Evolutionary conservation across 108 stramenopile species (phyloP), one percentile per base, ranked within the genome.

Genomic region (Chaetoceros muelleri): DNA sequence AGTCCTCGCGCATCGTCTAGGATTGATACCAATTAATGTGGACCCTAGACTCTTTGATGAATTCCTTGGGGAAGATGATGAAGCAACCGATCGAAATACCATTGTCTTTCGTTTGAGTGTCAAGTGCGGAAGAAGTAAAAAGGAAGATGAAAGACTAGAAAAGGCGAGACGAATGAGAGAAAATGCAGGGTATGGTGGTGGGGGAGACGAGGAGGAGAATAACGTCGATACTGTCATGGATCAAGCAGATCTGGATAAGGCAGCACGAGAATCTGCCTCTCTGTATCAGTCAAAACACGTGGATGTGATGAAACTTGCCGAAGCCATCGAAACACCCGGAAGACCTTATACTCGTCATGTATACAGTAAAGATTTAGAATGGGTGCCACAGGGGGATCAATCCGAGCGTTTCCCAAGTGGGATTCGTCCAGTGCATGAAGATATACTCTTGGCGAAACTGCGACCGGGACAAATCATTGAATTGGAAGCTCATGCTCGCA

Each of bases 371-470:
- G 76, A 86, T 29, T 66, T 91, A 28, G 67, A 83, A 53, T 95
- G 91, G 93, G 62, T 87, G 8, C 95, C 95, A 24, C 97, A 97
- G 70, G 96, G 96, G 1, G 90, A 80, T 49, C 95, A 98, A 71
- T 76, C 66, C 52, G 64, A 82, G 19, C 70, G 68, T 19, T 81
- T 87, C 46, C 70, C 75, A 22, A 55, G 74, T 8, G 76, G 76
- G 1, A 71, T 85, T 25, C 65, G 80, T 23, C 83, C 84, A 13
- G 76, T 94, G 3, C 77, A 93, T 59, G 80, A 77, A 48, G 96
- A 99, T 72, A 98, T 99, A 54, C 62, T 97, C 47, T 60, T 99
- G 28, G 95, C 95, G 1, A 97, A 97, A 67, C 66, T 99, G 20
- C 80, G 93, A 27, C 95, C 98, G 1, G 96, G 94, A 45, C 96